Base-by-base conservation (phyloP, 2,329 filamentous ascomycete genomes). In the Phoma sp. region DNA sequence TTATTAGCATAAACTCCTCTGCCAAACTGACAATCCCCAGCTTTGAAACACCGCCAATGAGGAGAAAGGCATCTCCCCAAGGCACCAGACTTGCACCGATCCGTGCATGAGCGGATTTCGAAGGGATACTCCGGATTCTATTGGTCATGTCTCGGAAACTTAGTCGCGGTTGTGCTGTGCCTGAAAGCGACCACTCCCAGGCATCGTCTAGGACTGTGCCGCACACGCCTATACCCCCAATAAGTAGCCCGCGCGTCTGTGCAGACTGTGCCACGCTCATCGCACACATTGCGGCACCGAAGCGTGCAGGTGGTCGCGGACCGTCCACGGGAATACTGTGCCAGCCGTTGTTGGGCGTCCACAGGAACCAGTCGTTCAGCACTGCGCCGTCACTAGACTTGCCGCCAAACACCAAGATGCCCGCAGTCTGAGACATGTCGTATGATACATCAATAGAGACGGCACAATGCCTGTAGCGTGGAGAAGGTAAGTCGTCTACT, bases 381-480 rank as follows among this genome's bases (percentile, higher is more conserved):
- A 77, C 72, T 42, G 69, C 66, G 21, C 78, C 78, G 60, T 74
- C 62, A 48, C 75, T 75, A 11, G 74, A 74, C 62, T 76, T 80
- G 36, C 79, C 79, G 33, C 80, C 79, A 55, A 77, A 80, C 4
- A 80, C 66, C 17, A 81, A 64, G 14, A 81, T 72, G 5, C 73
- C 75, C 21, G 67, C 63, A 66, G 63, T 15, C 77, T 79, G 65
- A 78, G 75, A 52, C 71, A 64, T 60, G 45, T 79, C 68, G 79
- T 75, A 53, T 71, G 67, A 61, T 18, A 78, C 45, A 28, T 66
- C 64, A 29, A 85, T 67, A 12, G 73, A 70, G 11, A 86, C 79
- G 25, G 87, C 83, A 52, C 85, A 84, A 68, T 97, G 93, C 45
- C 93, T 83, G 74, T 90, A 96, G 20, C 92, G 80, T 9, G 88